Conservation (phyloP, 805 yeast genomes). For the Lachancea quebecensis region DNA sequence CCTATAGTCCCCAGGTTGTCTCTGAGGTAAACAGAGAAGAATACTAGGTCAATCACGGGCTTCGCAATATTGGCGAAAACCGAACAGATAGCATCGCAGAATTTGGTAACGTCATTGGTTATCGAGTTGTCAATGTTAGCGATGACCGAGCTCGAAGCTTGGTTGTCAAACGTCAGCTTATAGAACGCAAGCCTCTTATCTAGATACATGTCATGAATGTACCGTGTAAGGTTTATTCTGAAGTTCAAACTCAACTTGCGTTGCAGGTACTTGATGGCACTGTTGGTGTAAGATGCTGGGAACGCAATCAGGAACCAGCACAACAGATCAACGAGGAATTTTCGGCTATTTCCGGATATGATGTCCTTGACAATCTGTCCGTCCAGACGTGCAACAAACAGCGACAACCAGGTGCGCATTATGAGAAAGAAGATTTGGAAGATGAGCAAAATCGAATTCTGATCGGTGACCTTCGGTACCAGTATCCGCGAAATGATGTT, state of each 20-base stretch:
- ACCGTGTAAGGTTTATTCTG: conserved; percentile 75
- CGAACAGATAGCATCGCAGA: conserved; percentile 74
- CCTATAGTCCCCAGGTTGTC: conserved; percentile 87
- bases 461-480: conserved; percentile 66
- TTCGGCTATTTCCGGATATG: conserved; percentile 70
- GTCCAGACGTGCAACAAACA: conserved; percentile 80
- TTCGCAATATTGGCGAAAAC: conserved; percentile 86
- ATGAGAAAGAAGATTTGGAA: conserved; percentile 70
- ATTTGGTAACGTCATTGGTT: conserved; percentile 75
- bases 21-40: conserved; percentile 76
- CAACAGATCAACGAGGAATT: conserved; percentile 67
- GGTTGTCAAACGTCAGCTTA: conserved; percentile 59
- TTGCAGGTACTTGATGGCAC: conserved; percentile 77
- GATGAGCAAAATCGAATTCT: conserved; percentile 56
- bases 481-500: conserved; percentile 71
- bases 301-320: conserved; percentile 88
- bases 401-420: conserved; percentile 79
- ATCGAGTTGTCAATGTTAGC: conserved; percentile 75
- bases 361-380: conserved; percentile 88
- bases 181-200: conserved; percentile 77
- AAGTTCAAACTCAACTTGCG: conserved; percentile 73
- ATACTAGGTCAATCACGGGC: conserved; percentile 78
- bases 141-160: conserved; percentile 35
- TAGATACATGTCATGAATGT: conserved; percentile 83
- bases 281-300: conserved; percentile 89